Conservation (phyloP, 495 filamentous ascomycete genomes). For the Penicillium waksmanii region DNA sequence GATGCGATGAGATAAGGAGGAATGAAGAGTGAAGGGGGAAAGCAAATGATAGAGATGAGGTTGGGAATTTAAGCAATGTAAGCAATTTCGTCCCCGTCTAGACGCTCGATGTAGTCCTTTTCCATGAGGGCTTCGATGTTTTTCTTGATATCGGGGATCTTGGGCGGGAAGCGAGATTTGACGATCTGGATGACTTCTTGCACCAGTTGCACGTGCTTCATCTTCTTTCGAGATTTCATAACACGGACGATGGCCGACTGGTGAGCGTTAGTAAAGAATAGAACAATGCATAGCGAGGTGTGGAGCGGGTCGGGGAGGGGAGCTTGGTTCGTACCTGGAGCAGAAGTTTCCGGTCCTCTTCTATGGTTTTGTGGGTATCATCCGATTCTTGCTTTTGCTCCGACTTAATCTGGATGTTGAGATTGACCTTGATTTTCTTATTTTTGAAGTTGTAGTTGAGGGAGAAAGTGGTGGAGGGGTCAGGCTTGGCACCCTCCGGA, state of each 20-base stretch:
- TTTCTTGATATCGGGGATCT: constrained; percentile 96
- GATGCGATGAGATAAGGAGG: constrained; percentile 14
- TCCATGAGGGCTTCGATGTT: constrained; percentile 98
- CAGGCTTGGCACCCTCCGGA: constrained; percentile 74
- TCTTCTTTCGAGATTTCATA: constrained; percentile 98
- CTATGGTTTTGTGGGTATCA: constrained; percentile 99
- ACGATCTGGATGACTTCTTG: constrained; percentile 95
- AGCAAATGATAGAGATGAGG: background rate
- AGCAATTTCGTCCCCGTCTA: constrained; percentile 92
- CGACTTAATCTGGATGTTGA: constrained; percentile 92
- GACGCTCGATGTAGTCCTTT: constrained; percentile 97
- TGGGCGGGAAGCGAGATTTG: constrained; percentile 89
- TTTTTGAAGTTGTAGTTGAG: constrained; percentile 95
- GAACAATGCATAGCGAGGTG: background rate
- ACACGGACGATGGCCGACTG: constrained; percentile 98
- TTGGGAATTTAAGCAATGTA: constrained; percentile 68
- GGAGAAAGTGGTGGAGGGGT: constrained; percentile 71
- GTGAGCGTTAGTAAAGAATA: constrained; percentile 28
- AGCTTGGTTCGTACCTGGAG: constrained; percentile 76
- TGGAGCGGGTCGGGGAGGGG: background rate
- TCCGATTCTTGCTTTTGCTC: constrained; percentile 94
- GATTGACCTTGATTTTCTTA: constrained; percentile 96
- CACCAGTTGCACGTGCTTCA: constrained; percentile 94
- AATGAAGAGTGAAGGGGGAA: constrained; percentile 2
- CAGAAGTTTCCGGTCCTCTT: constrained; percentile 94